Percentiles rank a stretch among this genome's conserved stretches.
These are phyloP conservation scores for Phialophora expanda DNA, from an alignment of 2,329 filamentous ascomycete genomes.

Conservation along the genomic window DNA sequence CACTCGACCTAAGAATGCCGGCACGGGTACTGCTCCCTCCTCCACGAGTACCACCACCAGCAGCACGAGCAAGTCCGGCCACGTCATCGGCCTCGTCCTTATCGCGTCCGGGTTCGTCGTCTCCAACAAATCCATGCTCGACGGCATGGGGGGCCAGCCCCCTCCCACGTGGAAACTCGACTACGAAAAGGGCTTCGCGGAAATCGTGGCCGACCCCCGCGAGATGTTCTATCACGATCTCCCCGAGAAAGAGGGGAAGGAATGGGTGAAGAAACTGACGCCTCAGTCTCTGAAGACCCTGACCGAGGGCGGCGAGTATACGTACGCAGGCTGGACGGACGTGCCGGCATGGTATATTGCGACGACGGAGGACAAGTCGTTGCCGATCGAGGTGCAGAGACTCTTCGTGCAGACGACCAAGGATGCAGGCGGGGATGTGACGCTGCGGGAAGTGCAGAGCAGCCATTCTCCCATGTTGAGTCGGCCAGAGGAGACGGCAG, in stretches of 20 bases:
- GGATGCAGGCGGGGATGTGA: conserved; percentile 45
- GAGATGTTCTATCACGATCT: conserved; percentile 60
- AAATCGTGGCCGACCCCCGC: conserved; percentile 46
- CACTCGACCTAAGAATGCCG: conserved; percentile 37
- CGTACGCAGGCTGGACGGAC: conserved; percentile 56
- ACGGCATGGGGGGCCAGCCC: conserved; percentile 49
- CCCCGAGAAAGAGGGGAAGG: conserved; percentile 50
- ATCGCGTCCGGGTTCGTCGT: conserved; percentile 54
- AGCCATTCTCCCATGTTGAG: conserved; percentile 60
- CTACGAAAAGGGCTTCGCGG: conserved; percentile 50
- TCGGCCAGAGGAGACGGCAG: conserved; percentile 49
- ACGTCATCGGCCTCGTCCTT: conserved; percentile 53
- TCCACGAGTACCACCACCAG: neutral
- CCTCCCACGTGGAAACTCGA: conserved; percentile 53
- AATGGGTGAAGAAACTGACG: conserved; percentile 51
- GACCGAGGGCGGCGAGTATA: conserved; percentile 52
- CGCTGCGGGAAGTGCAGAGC: conserved; percentile 50
- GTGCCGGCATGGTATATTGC: conserved; percentile 56
- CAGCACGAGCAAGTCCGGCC: conserved; percentile 39
- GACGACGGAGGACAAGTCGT: conserved; percentile 50
- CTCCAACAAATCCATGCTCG: conserved; percentile 50
- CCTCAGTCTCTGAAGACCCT: conserved; percentile 53
- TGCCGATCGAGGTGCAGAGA: conserved; percentile 51
- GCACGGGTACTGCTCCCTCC: conserved; percentile 14
- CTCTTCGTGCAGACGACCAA: conserved; percentile 49